These are phyloP conservation scores for Lotus japonicus DNA, from an alignment of 306 rosid genomes.

Conservation along the genomic window DNA sequence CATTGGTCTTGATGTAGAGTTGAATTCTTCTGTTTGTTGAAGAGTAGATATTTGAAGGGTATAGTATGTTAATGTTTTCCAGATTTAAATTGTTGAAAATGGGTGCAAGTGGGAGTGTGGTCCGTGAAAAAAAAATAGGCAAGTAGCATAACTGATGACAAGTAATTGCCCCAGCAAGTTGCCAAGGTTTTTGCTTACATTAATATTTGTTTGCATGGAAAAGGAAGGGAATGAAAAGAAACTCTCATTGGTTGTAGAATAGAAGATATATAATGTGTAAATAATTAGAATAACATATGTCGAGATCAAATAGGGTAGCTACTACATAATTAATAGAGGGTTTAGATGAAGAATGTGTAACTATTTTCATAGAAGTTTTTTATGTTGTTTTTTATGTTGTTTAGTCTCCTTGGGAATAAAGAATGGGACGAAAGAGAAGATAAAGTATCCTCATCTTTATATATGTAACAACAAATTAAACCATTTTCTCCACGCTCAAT, in stretches of 20 bases:
- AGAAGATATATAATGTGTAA: too few species aligned
- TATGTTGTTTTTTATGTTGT: too few species aligned
- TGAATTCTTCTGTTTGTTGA: slow-evolving; percentile 28
- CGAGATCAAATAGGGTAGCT: too few species aligned
- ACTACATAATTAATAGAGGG: too few species aligned
- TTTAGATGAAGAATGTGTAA: too few species aligned
- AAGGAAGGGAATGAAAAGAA: not conserved
- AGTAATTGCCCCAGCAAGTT: not conserved
- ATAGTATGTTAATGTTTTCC: not conserved
- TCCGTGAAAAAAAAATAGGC: slow-evolving; percentile 11
- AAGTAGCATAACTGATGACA: slow-evolving; percentile 11
- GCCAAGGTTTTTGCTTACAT: not conserved
- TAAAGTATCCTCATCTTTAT: too few species aligned
- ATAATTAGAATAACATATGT: too few species aligned
- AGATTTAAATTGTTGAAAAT: slow-evolving; percentile 12
- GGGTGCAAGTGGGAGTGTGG: slow-evolving; percentile 46
- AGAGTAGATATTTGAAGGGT: slow-evolving; percentile 11
- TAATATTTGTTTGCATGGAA: not conserved
- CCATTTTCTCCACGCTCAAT: too few species aligned
- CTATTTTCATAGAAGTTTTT: too few species aligned
- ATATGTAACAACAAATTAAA: too few species aligned
- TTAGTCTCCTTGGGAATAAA: too few species aligned
- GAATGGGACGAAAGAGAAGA: too few species aligned
- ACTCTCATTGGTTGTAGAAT: not conserved
- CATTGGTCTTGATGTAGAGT: slow-evolving; percentile 30